phyloP scores from a whole-genome alignment of 371 early-diverging fungal species.

The Mucor velutinosus region DNA sequence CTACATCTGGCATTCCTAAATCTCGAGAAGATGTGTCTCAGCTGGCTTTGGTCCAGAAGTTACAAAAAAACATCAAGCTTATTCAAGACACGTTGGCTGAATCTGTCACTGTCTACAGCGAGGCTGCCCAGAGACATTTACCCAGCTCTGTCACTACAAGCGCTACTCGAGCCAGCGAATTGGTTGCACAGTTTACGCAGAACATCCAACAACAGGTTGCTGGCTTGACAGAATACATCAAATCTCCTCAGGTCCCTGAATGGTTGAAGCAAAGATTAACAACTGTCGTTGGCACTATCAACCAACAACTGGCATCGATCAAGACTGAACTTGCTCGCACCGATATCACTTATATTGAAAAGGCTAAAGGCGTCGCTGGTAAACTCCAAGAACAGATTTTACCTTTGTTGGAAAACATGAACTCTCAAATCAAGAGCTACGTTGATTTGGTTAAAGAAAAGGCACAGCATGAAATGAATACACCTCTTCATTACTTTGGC shows the following conservation, averaged over 20 bases:
- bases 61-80: constrained; percentile 24
- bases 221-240: constrained; percentile 39
- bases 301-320: constrained; percentile 47
- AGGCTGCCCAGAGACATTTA: constrained; percentile 33
- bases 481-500: constrained; percentile 28
- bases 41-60: constrained; percentile 24
- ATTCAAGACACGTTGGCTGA: constrained; percentile 34
- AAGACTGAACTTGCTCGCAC: constrained; percentile 46
- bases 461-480: constrained; percentile 23
- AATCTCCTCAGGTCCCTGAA: constrained; percentile 48
- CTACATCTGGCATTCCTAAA: constrained; percentile 28
- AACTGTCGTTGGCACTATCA: constrained; percentile 41
- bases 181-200: constrained; percentile 12
- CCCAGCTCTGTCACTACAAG: constrained; percentile 30
- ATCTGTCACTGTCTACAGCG: constrained; percentile 29
- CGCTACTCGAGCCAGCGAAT: constrained; percentile 26
- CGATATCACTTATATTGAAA: constrained; percentile 51
- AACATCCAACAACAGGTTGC: constrained; percentile 29
- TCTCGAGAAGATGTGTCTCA: constrained; percentile 33
- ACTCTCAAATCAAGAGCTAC: constrained; percentile 34
- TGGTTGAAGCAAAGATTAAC: constrained; percentile 50
- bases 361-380: constrained; percentile 50
- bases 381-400: constrained; percentile 56
- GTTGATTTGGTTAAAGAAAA: constrained; percentile 26
- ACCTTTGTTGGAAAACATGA: constrained; percentile 54